Conservation (phyloP, 345 rosid species). For the Eucalyptus leucophloia region DNA sequence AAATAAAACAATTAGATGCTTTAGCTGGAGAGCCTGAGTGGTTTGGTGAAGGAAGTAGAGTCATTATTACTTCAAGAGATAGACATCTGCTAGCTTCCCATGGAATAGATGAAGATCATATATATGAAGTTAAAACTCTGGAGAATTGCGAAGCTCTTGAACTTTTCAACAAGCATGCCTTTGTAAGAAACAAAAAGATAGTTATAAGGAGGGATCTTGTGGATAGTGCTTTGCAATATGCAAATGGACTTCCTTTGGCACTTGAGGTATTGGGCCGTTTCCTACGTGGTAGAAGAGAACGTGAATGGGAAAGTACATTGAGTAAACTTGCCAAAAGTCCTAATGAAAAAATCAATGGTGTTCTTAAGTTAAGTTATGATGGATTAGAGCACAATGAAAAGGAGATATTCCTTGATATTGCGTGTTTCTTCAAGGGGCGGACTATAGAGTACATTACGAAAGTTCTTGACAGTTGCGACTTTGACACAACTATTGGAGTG, state of each 20-base stretch:
- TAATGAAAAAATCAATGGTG: fast-evolving
- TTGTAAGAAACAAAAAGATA: fast-evolving
- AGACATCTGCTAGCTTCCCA: neutral
- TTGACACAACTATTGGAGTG: neutral
- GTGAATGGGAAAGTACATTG: neutral
- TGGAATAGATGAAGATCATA: fast-evolving
- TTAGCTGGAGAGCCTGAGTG: neutral
- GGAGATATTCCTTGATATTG: neutral
- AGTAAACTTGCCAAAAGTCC: neutral
- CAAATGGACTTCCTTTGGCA: neutral
- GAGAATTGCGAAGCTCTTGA: neutral
- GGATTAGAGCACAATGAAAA: fast-evolving
- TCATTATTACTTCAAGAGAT: neutral
- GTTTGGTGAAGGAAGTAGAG: neutral
- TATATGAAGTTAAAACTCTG: neutral
- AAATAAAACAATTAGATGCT: neutral
- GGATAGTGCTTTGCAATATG: neutral
- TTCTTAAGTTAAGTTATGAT: neutral
- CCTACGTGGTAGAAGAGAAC: neutral
- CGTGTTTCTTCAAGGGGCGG: neutral
- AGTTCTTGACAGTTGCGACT: neutral
- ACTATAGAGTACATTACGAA: fast-evolving
- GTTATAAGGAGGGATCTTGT: neutral
- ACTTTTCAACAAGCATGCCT: neutral
- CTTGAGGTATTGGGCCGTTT: neutral